Evolutionary conservation across 2,329 filamentous ascomycete genomes (phyloP), one percentile per base, ranked within the genome.

Genomic region (Graphiopsis chlorocephala): DNA sequence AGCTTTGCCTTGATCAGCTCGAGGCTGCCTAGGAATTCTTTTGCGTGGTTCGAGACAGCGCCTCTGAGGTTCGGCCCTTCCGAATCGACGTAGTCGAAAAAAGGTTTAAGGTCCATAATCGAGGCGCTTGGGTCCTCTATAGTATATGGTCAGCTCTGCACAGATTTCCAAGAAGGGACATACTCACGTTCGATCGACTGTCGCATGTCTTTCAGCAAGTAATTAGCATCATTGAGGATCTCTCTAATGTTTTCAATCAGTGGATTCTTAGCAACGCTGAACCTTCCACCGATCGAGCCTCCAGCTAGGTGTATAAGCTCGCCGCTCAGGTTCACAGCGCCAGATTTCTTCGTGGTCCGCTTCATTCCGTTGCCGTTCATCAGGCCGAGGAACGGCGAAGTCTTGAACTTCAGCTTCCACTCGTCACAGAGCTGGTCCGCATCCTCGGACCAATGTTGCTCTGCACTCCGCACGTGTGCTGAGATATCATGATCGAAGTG

Each of bases 61-160:
- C 45, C 35, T 55, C n/a, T 56, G 25, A 63, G 26, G n/a, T 52
- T 60, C 11, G 17, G 38, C 15, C 62, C 66, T n/a, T 70, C 64
- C 1, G 29, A 6, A 14, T 61, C 26, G 42, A 68, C 31, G 26
- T 58, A 60, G 14, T 67, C 64, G 1, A 67, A 61, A 29, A 64
- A 70, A 14, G 63, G 59, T 8, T 63, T 14, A 2, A 68, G 53
- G 4, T 60, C 64, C 67, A 70, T 64, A 8, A 68, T 47, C 17
- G 28, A 15, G 12, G 59, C 50, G 47, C 61, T 65, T 15, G 50
- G 23, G 35, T 65, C 50, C 33, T 12, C 58, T 61, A 15, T 28
- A 12, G 45, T 28, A 26, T 17, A n/a, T n/a, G n/a, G n/a, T n/a
- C n/a, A n/a, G n/a, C n/a, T n/a, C n/a, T n/a, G n/a, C n/a, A n/a